Evolutionary conservation across 1,139 yeast species (phyloP), one percentile per base, ranked within the genome.

Genomic region (Debaryomyces udenii): DNA sequence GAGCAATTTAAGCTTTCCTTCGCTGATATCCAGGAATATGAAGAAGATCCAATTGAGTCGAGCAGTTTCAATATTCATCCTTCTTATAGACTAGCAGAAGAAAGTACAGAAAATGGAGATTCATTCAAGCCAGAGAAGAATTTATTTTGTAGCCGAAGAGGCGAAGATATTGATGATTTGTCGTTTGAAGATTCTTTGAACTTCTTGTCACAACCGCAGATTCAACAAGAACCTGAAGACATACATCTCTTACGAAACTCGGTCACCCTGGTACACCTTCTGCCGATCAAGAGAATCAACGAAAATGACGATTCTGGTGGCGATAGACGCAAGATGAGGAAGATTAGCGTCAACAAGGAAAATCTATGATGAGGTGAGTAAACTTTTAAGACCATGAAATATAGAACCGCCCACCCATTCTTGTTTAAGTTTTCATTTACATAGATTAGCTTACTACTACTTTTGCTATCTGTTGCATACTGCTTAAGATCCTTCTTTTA

Each of bases 161-260:
- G 26, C n/a, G 42, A 44, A 10, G 41, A 41, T 7, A 16, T 46
- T 9, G 48, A 35, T 9, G 42, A 46, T 10, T 39, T 49, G 22
- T 48, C 55, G 3, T 54, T 54, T 40, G 48, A 48, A 22, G 59
- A 54, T 30, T 54, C 59, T 3, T 40, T 54, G 10, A 47, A 43
- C 13, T 52, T 46, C 33, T 44, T 54, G 14, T 46, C 55, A 2
- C 55, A 50, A 37, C 43, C 24, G 4, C 23, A 10, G 6, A 17
- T 24, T n/a, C n/a, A 17, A 7, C 30, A 16, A 16, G 37, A 16
- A 9, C 24, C 31, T 2, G 23, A 26, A 6, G 17, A 7, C 1
- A 18, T 34, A 7, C 23, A 15, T 17, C 24, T 26, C 26, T 16
- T 16, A 15, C 24, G 24, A 17, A 18, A 34, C n/a, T 10, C 5